phyloP scores from a whole-genome alignment of 805 yeast genomes.

The Nakazawaea wickerhamii region DNA sequence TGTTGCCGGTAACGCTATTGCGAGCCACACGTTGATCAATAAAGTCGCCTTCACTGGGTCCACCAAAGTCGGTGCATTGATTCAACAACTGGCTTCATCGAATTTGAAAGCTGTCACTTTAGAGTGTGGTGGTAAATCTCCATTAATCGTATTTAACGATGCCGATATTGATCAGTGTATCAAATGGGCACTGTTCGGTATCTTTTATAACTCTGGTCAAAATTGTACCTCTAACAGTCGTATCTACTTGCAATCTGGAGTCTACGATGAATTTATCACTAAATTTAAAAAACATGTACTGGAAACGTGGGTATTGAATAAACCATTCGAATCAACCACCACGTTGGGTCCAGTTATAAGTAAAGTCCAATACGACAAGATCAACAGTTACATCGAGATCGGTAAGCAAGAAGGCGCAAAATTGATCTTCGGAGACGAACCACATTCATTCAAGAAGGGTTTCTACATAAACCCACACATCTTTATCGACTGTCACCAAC shows the following conservation, averaged over 20 bases:
- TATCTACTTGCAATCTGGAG: slow-evolving; percentile 49
- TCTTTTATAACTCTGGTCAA: slow-evolving; percentile 63
- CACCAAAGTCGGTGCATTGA: slow-evolving; percentile 59
- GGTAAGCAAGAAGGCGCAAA: slow-evolving; percentile 49
- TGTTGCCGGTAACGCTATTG: slow-evolving; percentile 63
- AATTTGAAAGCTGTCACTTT: slow-evolving; percentile 60
- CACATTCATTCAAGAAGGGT: slow-evolving; percentile 45
- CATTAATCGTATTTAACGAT: slow-evolving; percentile 55
- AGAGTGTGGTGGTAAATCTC: slow-evolving; percentile 74
- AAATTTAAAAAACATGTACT: slow-evolving; percentile 40
- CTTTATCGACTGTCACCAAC: slow-evolving; percentile 62
- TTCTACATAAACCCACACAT: slow-evolving; percentile 72
- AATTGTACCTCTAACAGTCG: slow-evolving; percentile 66
- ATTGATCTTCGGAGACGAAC: slow-evolving; percentile 37
- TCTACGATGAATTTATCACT: slow-evolving; percentile 48
- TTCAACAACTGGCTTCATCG: slow-evolving; percentile 55
- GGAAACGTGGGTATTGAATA: slow-evolving; percentile 49
- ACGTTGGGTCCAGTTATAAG: slow-evolving; percentile 62
- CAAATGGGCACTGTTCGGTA: slow-evolving; percentile 63
- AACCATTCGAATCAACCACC: slow-evolving; percentile 40
- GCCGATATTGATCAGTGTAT: slow-evolving; percentile 62
- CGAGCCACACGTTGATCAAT: slow-evolving; percentile 51
- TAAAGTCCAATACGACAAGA: slow-evolving; percentile 49
- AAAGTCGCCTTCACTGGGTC: slow-evolving; percentile 66
- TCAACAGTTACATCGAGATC: slow-evolving; percentile 35